Evolutionary conservation across 2,329 filamentous ascomycete species (phyloP).

Genomic region (Coniella lustricola): DNA sequence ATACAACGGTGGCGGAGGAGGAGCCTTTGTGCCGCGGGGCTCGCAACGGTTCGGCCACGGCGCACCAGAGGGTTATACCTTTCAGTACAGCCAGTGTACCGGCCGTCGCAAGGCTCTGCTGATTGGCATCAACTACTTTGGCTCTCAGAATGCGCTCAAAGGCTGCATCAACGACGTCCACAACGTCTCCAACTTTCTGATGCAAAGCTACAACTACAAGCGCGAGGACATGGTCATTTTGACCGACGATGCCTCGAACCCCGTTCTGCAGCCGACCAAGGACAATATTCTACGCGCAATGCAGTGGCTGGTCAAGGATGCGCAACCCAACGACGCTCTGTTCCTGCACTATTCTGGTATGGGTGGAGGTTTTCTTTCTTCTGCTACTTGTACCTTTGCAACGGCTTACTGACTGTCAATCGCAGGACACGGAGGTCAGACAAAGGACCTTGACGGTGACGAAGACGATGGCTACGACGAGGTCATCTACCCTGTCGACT

Average conservation of each 20-base stretch:
- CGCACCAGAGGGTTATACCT: slow-evolving; percentile 61
- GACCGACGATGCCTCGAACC: slow-evolving; percentile 67
- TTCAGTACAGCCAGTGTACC: slow-evolving; percentile 70
- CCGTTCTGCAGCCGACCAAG: slow-evolving; percentile 66
- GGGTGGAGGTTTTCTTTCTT: slow-evolving; percentile 9
- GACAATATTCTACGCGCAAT: slow-evolving; percentile 68
- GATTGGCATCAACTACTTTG: slow-evolving; percentile 78
- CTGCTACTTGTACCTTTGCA: too few species aligned
- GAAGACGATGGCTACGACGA: slow-evolving; percentile 74
- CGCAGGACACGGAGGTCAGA: slow-evolving; percentile 67
- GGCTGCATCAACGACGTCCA: slow-evolving; percentile 78
- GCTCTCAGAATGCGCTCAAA: slow-evolving; percentile 61
- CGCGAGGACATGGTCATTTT: slow-evolving; percentile 74
- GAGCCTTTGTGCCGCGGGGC: slow-evolving; percentile 32
- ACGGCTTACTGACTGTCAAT: neutral
- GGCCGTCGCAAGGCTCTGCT: slow-evolving; percentile 67
- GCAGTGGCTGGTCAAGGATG: slow-evolving; percentile 67
- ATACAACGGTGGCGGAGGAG: neutral
- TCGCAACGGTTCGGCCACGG: slow-evolving; percentile 59
- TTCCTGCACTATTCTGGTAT: slow-evolving; percentile 70
- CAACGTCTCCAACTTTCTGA: slow-evolving; percentile 67
- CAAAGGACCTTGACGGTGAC: slow-evolving; percentile 65
- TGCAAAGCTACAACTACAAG: slow-evolving; percentile 62
- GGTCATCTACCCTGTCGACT: slow-evolving; percentile 73
- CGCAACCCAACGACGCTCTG: slow-evolving; percentile 65